A percentile compares a stretch with the other conserved stretches of the same genome.
Conservation (phyloP, 768 basidiomycete species). For the Tulasnella sp. region DNA sequence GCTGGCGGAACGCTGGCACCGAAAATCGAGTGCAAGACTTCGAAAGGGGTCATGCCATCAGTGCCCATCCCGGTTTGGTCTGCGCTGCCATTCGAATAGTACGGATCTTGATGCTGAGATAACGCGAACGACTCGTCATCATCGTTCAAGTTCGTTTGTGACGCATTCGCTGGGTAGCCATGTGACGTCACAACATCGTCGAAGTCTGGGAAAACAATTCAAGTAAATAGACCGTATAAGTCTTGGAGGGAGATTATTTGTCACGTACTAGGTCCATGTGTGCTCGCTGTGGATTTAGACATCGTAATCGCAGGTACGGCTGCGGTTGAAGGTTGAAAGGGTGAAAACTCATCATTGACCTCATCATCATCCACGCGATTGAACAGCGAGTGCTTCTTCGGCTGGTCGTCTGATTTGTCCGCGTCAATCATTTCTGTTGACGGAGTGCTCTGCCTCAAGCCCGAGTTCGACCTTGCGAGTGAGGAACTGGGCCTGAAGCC, state of each 20-base stretch:
- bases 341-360: slow-evolving; percentile 32
- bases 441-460: slow-evolving; percentile 12
- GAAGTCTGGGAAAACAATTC: neutral
- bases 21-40: slow-evolving; percentile 90
- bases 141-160: slow-evolving; percentile 9
- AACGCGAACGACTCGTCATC: slow-evolving; percentile 15
- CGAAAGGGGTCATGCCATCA: slow-evolving; percentile 95
- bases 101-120: slow-evolving; percentile 17
- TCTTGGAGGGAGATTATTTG: too few relatives aligned
- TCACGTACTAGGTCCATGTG: neutral
- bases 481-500: slow-evolving; percentile 47
- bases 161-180: neutral
- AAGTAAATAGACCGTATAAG: too few relatives aligned
- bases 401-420: neutral
- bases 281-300: slow-evolving; percentile 6
- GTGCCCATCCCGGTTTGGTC: slow-evolving; percentile 27
- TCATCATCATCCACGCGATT: slow-evolving; percentile 24
- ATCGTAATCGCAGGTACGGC: slow-evolving; percentile 21
- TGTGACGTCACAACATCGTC: neutral
- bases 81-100: neutral
- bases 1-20: slow-evolving; percentile 79
- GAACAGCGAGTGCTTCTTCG: neutral
- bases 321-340: slow-evolving; percentile 23
- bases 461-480: slow-evolving; percentile 42
- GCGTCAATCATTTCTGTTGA: neutral